Conservation (phyloP, 768 basidiomycete genomes). For the Steccherinum ochraceum region DNA sequence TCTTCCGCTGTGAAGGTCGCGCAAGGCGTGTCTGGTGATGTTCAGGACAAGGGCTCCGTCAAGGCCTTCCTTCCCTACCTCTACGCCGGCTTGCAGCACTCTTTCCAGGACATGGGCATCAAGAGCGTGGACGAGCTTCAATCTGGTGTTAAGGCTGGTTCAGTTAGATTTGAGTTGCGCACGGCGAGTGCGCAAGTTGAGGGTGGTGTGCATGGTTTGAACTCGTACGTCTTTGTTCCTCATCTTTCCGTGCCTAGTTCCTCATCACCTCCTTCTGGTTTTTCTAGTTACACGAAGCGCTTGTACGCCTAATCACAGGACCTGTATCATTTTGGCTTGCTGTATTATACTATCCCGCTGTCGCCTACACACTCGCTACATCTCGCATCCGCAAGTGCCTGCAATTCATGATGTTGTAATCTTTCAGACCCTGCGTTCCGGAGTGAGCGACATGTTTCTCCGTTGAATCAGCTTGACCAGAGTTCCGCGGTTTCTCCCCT, state of each 20-base stretch:
- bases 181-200: constrained; percentile 95
- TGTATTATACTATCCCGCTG: neutral
- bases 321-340: neutral
- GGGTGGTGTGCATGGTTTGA: constrained; percentile 91
- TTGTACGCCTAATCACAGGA: constrained; percentile 34
- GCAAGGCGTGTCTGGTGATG: constrained; percentile 93
- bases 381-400: neutral
- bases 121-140: constrained; percentile 60
- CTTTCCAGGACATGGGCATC: constrained; percentile 89
- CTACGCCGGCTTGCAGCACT: constrained; percentile 81
- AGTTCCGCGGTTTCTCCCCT: neutral
- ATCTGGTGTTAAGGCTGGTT: constrained; percentile 55
- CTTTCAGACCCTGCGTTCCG: neutral
- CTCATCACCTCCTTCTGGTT: neutral
- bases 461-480: neutral
- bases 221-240: constrained; percentile 62
- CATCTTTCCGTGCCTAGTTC: neutral
- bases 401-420: neutral
- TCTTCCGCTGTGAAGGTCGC: constrained; percentile 92
- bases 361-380: too few species aligned
- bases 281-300: constrained; percentile 49
- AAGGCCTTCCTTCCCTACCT: constrained; percentile 89
- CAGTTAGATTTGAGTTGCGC: constrained; percentile 84
- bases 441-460: neutral
- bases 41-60: constrained; percentile 95